Conservation (phyloP, 177 flowering plant species). For the Vitis hybrid region DNA sequence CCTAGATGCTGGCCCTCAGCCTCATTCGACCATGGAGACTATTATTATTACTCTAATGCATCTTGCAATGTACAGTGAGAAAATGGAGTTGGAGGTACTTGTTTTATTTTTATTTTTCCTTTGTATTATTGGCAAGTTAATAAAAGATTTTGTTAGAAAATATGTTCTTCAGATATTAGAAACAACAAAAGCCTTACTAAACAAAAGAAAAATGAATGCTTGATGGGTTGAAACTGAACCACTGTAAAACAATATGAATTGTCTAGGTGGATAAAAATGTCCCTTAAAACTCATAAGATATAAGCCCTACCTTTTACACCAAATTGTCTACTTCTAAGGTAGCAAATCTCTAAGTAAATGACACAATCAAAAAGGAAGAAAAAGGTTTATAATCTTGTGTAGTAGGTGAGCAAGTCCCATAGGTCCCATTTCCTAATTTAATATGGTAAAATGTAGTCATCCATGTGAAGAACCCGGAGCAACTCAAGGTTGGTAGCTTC, state of each 20-base stretch:
- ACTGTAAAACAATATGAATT: neutral
- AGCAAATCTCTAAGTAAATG: neutral
- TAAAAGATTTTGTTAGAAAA: too few relatives aligned
- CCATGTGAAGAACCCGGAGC: neutral
- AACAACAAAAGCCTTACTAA: neutral
- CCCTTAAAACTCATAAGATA: neutral
- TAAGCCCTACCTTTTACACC: neutral
- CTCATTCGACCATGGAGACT: conserved; percentile 69
- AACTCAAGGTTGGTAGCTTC: neutral
- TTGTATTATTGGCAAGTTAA: neutral
- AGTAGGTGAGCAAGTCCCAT: neutral
- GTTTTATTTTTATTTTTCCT: neutral
- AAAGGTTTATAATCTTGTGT: neutral
- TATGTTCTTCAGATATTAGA: neutral
- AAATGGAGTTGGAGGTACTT: conserved; percentile 78
- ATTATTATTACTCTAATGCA: conserved; percentile 72
- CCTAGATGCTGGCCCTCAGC: conserved; percentile 61
- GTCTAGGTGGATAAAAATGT: neutral
- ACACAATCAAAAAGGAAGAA: neutral
- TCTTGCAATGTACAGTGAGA: conserved; percentile 79
- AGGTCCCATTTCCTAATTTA: neutral
- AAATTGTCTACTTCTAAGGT: neutral
- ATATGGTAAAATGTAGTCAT: neutral
- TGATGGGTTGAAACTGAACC: neutral
- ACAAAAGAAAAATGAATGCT: neutral